Conservation (phyloP, 148 eudicot species). For the Beta vulgaris region DNA sequence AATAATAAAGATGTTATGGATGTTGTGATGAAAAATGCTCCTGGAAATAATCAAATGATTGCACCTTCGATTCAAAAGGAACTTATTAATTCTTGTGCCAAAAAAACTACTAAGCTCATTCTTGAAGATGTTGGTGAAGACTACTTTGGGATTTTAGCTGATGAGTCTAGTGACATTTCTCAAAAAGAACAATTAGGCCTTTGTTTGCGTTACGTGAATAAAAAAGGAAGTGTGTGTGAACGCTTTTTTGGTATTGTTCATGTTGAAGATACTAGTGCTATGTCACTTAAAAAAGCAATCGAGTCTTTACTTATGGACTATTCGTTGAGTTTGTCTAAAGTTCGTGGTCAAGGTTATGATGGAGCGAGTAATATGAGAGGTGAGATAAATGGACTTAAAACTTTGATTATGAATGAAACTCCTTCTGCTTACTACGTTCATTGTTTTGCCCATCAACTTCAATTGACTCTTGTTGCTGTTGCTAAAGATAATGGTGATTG, state of each 20-base stretch:
- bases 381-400: no score
- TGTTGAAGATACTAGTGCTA: background rate
- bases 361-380: no score
- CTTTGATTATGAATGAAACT: no score
- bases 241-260: background rate
- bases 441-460: no score
- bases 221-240: background rate
- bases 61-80: background rate
- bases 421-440: no score
- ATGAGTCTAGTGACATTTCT: conserved; percentile 5
- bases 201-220: background rate
- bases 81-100: conserved; percentile 10
- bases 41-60: no score
- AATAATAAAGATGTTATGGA: background rate
- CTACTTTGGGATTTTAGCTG: conserved; percentile 4
- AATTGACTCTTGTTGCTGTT: no score
- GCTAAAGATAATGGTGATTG: no score
- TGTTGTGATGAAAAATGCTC: background rate
- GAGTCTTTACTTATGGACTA: background rate
- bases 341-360: no score
- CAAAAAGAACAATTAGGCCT: conserved; percentile 3
- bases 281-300: conserved; percentile 4
- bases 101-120: conserved; percentile 10
- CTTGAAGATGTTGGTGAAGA: conserved; percentile 12
- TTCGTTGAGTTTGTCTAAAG: no score